phyloP scores from a whole-genome alignment of 306 rosid genomes.

The Prunus persica region Prunus_persica_NCBIv2 NC_034013.1:16550501-16551000 shows the following conservation, averaged over 20 bases:
- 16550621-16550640: slow-evolving; percentile 26
- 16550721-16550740: slow-evolving; percentile 57
- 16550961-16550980: neutral
- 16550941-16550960: neutral
- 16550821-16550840: slow-evolving; percentile 23
- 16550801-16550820: slow-evolving; percentile 62
- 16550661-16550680: slow-evolving; percentile 59
- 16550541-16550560: slow-evolving; percentile 45
- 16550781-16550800: slow-evolving; percentile 59
- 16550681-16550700: slow-evolving; percentile 75
- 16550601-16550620: slow-evolving; percentile 63
- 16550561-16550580: slow-evolving; percentile 57
- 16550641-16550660: slow-evolving; percentile 28
- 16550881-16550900: slow-evolving; percentile 55
- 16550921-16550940: slow-evolving; percentile 85
- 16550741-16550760: slow-evolving; percentile 71
- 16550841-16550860: slow-evolving; percentile 7
- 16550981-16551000: neutral
- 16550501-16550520: slow-evolving; percentile 35
- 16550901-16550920: slow-evolving; percentile 64
- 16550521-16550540: slow-evolving; percentile 29
- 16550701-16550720: slow-evolving; percentile 77
- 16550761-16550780: slow-evolving; percentile 52
- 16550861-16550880: slow-evolving; percentile 86
- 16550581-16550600: slow-evolving; percentile 68